A percentile compares a stretch with the other conserved stretches of the same genome.
Conservation (phyloP, 2,329 filamentous ascomycete genomes). For the Arthrobotrys pseudoclavata region DNA sequence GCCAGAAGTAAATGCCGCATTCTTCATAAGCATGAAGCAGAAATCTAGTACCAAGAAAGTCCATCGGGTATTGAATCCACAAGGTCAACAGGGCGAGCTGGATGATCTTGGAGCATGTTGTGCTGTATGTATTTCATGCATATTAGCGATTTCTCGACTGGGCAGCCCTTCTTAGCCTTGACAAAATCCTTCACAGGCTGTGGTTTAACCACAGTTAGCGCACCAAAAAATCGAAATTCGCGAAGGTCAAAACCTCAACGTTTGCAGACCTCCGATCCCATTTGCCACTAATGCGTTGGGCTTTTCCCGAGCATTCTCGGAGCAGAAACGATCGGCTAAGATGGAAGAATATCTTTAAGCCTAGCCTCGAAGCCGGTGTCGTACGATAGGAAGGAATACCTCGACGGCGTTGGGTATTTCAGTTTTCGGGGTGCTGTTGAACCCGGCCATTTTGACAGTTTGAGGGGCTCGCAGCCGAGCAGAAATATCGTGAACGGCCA, state of each 20-base stretch:
- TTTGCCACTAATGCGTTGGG: conserved; percentile 60
- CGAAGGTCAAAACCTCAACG: conserved; percentile 20
- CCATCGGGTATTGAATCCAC: conserved; percentile 6
- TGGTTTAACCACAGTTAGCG: conserved; percentile 55
- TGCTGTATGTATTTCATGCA: conserved; percentile 47
- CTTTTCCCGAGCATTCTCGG: conserved; percentile 49
- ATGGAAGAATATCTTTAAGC: conserved; percentile 26
- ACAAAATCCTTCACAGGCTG: conserved; percentile 6
- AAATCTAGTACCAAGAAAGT: conserved; percentile 21
- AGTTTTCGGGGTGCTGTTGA: conserved; percentile 32
- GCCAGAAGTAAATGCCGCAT: conserved; percentile 47
- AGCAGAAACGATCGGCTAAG: conserved; percentile 50
- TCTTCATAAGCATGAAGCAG: conserved; percentile 38
- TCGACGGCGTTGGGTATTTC: conserved; percentile 19
- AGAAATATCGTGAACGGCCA: conserved; percentile 25
- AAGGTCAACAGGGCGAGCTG: conserved; percentile 24
- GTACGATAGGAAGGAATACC: conserved; percentile 18
- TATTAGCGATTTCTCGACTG: conserved; percentile 40
- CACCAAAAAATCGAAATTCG: conserved; percentile 38
- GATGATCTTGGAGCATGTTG: conserved; percentile 27
- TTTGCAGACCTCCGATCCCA: conserved; percentile 32
- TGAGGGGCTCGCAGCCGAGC: conserved; percentile 53
- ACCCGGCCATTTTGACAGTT: conserved; percentile 39
- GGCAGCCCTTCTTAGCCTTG: conserved; percentile 14
- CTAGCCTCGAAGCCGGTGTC: conserved; percentile 26